Base-by-base conservation (phyloP, 345 rosid genomes). In the Salix purpurea region DNA sequence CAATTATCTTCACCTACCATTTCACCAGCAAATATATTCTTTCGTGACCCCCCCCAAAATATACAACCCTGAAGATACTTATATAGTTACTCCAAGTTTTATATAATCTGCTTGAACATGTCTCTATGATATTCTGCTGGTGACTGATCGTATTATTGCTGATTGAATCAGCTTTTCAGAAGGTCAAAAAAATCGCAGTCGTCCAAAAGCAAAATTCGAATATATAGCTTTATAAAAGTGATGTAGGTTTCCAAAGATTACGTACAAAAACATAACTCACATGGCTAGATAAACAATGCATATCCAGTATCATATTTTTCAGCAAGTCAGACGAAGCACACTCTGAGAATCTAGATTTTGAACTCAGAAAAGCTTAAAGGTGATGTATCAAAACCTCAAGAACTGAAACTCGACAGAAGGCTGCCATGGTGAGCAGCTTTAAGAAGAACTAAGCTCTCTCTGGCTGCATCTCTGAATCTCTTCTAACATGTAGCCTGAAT, bases 401-500 rank as follows among this genome's bases (percentile, higher is more conserved):
- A 72, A 54, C 64, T 12, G 58, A 62, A 72, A 70, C 75, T 78
- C 71, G 12, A 72, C 54, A 36, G 60, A 81, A 75, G 74, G 82
- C 84, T 76, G 80, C 78, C 76, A 78, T 69, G 7, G n/a, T 4
- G 26, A 65, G 65, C 78, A 73, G 78, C 75, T 69, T 77, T 77
- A 30, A 71, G 46, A 78, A 72, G 56, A 28, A 37, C 42, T 21
- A 74, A 48, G 70, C 73, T 46, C 66, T 67, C 64, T 74, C 69
- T 30, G 30, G 30, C 30, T 69, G 73, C 65, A 65, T 39, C 74
- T 37, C 26, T 71, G 32, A 0, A n/a, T 3, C 40, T 54, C 32
- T 23, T 28, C 18, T 46, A 54, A 40, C n/a, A n/a, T 48, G 56
- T 23, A 56, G 28, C 44, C 36, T 32, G 62, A 70, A 23, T 46